Percentiles rank a stretch among this genome's conserved stretches.
phyloP scores from a whole-genome alignment of 2,329 filamentous ascomycete genomes.

The Fulvia fulva region DNA sequence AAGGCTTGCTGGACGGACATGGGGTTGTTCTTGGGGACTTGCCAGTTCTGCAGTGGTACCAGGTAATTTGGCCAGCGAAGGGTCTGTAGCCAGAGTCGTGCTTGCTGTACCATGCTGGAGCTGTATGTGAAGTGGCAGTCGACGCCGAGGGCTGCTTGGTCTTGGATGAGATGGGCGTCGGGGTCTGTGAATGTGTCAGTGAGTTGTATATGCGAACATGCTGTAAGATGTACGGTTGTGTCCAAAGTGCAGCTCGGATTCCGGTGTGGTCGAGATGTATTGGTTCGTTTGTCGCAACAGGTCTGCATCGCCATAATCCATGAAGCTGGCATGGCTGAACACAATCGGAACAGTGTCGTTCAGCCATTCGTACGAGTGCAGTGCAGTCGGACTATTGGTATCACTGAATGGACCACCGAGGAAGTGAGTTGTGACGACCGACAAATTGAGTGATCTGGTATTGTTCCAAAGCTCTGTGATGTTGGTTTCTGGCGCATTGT shows the following conservation, averaged over 20 bases:
- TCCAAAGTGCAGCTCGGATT: neutral
- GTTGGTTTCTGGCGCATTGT: neutral
- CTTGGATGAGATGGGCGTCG: neutral
- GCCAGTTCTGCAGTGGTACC: slow-evolving; percentile 39
- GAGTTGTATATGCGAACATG: neutral
- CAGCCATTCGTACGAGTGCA: neutral
- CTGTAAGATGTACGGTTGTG: neutral
- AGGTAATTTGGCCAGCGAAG: slow-evolving; percentile 40
- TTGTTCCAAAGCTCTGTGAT: slow-evolving; percentile 7
- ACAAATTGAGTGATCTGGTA: slow-evolving; percentile 5
- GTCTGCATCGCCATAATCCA: neutral
- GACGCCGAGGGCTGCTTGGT: slow-evolving; percentile 4
- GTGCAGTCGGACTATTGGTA: neutral
- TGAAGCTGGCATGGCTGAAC: neutral
- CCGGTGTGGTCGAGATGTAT: neutral
- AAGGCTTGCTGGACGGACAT: slow-evolving; percentile 55
- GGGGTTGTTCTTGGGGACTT: slow-evolving; percentile 46
- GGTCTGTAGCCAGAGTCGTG: slow-evolving; percentile 53
- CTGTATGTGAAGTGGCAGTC: slow-evolving; percentile 14
- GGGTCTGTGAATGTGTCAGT: neutral
- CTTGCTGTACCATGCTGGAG: slow-evolving; percentile 41
- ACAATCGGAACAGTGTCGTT: neutral
- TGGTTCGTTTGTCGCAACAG: neutral
- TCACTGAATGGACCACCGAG: slow-evolving; percentile 7
- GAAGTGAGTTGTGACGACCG: slow-evolving; percentile 43